Percentiles rank a stretch among this genome's conserved stretches.
These are phyloP conservation scores for Inga leiocalycina DNA, from an alignment of 306 rosid genomes.

Conservation along the genomic window DNA sequence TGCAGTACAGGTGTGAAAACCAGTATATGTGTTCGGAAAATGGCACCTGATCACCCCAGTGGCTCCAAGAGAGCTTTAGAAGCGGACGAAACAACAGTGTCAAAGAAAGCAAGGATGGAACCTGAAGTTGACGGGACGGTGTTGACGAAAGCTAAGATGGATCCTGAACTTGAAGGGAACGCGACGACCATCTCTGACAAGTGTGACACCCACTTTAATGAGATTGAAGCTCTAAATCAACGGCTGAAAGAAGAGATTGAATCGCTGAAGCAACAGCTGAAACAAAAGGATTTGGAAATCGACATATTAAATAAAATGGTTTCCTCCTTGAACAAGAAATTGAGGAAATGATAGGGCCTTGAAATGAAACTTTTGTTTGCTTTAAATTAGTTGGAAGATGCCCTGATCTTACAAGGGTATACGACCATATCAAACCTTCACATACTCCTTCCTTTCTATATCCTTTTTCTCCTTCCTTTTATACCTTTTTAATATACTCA, in stretches of 20 bases:
- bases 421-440: too few relatives aligned
- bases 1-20: slow-evolving; percentile 38
- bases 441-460: too few relatives aligned
- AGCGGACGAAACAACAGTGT: slow-evolving; percentile 39
- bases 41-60: slow-evolving; percentile 29
- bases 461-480: too few relatives aligned
- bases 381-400: background rate
- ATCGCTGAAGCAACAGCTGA: slow-evolving; percentile 46
- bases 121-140: slow-evolving; percentile 36
- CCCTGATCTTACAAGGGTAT: background rate
- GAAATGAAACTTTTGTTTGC: slow-evolving; percentile 1
- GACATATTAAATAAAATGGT: slow-evolving; percentile 44
- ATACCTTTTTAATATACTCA: too few relatives aligned
- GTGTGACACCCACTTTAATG: slow-evolving; percentile 37
- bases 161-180: slow-evolving; percentile 39
- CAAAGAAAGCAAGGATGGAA: slow-evolving; percentile 59
- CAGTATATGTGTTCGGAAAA: slow-evolving; percentile 56
- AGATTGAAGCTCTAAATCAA: slow-evolving; percentile 44
- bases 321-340: slow-evolving; percentile 13
- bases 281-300: slow-evolving; percentile 57
- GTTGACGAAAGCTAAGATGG: slow-evolving; percentile 48
- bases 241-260: slow-evolving; percentile 43
- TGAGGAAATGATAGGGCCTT: background rate
- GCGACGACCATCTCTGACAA: slow-evolving; percentile 10
- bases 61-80: slow-evolving; percentile 54